Evolutionary conservation across 169 alveolate genomes (phyloP), one percentile per base, ranked within the genome.

Genomic region (Plasmodium sp.): DNA sequence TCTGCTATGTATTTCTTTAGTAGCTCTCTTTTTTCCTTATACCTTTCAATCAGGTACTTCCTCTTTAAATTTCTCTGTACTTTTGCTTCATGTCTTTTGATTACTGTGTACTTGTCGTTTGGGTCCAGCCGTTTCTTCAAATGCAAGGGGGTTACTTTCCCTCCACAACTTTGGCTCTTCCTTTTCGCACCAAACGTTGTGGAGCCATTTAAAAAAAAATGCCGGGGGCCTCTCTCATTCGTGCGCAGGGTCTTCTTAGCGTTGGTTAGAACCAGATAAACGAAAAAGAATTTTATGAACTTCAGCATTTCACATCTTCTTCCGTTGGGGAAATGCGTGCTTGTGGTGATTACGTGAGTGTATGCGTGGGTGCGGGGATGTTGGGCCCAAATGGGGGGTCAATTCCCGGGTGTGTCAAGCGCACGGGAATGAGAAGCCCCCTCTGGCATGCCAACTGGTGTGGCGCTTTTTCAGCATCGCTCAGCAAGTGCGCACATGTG

Each of bases 1-100:
- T 96, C 92, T 54, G 93, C 92, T 71, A 96, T 85, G 84, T 96
- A 95, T 84, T 91, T 86, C 84, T 96, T 96, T 85, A 95, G 93
- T 85, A 27, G 74, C 34, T 88, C 81, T 39, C 97, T 72, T 75
- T 95, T 96, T 82, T 95, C 93, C 43, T 92, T 88, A 67, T 94
- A 96, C n/a, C 94, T 85, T 45, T 82, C 96, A 84, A 84, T 81
- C 22, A 92, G 81, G 72, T 96, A 96, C 72, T 93, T 94, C 18
- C 97, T 54, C 56, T 95, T 84, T 96, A 95, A 92, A 85, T 92
- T 95, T 18, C 97, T 54, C 22, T 92, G 90, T 74, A 96, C 84
- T 18, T 92, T 85, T 33, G 96, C 96, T 71, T 95, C 86, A 81
- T 95, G 93, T 41, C 93, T 86, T 86, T 86, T 86, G 56, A 86